Percentiles rank a stretch among this genome's conserved stretches.
phyloP scores from a whole-genome alignment of 1,284 basidiomycete species.

The Naganishia sp. region DNA sequence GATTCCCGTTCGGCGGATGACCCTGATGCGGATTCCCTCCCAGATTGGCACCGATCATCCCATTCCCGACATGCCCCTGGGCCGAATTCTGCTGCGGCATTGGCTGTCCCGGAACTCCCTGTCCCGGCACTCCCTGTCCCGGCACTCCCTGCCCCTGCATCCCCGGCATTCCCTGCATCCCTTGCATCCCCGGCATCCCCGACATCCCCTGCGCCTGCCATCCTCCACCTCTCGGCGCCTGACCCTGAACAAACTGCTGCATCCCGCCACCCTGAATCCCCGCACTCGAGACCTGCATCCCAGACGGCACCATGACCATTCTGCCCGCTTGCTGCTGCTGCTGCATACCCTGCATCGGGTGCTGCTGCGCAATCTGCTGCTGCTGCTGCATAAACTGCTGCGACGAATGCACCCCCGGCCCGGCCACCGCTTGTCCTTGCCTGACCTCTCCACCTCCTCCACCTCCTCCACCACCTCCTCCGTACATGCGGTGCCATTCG shows the following conservation, averaged over 20 bases:
- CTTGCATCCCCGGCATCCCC: too few species aligned
- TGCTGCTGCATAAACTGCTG: background rate
- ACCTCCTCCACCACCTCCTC: background rate
- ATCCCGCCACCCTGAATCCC: background rate
- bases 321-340: background rate
- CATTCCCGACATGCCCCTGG: too few species aligned
- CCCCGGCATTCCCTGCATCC: too few species aligned
- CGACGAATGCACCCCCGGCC: background rate
- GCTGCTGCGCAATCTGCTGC: background rate
- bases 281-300: constrained; percentile 6
- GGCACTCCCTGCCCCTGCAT: too few species aligned
- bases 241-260: background rate
- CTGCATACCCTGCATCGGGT: background rate
- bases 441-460: background rate
- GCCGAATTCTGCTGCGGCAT: too few species aligned
- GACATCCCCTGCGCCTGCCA: background rate
- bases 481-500: constrained; percentile 18
- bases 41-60: too few species aligned
- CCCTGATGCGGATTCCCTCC: too few species aligned
- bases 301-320: constrained; percentile 11
- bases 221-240: background rate
- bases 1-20: too few species aligned
- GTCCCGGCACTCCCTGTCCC: too few species aligned
- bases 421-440: background rate
- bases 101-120: too few species aligned